Base-by-base conservation (phyloP, 306 rosid species). In the Ceratonia siliqua region DNA sequence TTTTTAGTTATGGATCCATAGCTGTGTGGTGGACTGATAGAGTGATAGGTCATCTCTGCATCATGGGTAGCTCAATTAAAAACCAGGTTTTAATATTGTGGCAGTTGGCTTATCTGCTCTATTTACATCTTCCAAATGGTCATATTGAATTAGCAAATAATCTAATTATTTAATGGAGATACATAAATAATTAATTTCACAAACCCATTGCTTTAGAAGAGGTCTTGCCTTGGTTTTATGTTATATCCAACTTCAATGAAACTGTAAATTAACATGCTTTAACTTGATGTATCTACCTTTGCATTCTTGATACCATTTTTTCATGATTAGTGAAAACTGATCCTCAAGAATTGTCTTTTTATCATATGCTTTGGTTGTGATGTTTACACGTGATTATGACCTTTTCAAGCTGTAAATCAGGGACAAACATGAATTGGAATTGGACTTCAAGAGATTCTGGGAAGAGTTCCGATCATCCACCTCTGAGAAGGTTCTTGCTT, bases 371-470 rank as follows among this genome's bases (percentile, higher is more conserved):
- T 58, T 77, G 35, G 18, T 66, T 56, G n/a, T 73, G 67, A 46
- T 45, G 70, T 61, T 28, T 73, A 38, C 46, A 32, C 41, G 58
- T 46, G 69, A 66, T 77, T 74, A 62, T 82, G 73, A 83, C 75
- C 68, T 56, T 79, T 59, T 68, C 55, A 59, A 28, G 53, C 79
- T 69, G 73, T 76, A 62, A 80, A 86, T 78, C 97, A 95, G 99
- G 87, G 97, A 86, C 81, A 86, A 80, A 81, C 96, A 92, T 95
- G 99, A 92, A 82, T 66, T 95, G 98, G 99, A 95, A 83, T 89
- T 92, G 98, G 99, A 95, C 86, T 95, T 95, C 93, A 95, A 90
- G 91, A 89, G 98, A 78, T 95, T 79, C 61, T 95, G 99, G 99
- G 98, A 92, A 82, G 99, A 92, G 76, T 95, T 95, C 77, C 92